Evolutionary conservation across 306 rosid species (phyloP).

Genomic region (Cucumis hystrix): DNA sequence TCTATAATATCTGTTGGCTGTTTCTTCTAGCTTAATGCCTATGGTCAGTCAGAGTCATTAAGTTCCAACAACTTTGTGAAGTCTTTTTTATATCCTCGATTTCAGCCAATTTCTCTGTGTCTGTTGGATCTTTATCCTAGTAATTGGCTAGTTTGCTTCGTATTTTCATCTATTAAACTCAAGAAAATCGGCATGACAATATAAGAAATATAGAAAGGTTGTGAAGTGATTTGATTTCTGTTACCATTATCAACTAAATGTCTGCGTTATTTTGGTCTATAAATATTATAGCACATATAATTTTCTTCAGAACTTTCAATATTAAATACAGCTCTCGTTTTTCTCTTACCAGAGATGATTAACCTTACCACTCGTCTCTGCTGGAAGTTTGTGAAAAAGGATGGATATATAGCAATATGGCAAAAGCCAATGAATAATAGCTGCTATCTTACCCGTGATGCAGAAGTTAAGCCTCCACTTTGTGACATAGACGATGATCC

Average conservation of each 20-base stretch:
- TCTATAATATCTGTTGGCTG: not conserved
- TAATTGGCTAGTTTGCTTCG: not conserved
- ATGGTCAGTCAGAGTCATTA: not conserved
- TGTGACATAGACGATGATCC: slow-evolving; percentile 77
- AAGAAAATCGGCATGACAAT: not conserved
- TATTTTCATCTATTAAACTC: not conserved
- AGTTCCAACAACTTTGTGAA: not conserved
- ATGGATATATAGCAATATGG: slow-evolving; percentile 85
- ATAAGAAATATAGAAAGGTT: not conserved
- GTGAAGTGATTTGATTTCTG: not conserved
- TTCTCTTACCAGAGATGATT: slow-evolving; percentile 63
- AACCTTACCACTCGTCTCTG: slow-evolving; percentile 79
- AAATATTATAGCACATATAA: not conserved
- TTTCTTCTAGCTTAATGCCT: not conserved
- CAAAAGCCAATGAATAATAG: slow-evolving; percentile 58
- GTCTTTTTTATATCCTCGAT: not conserved
- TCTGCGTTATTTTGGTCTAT: not conserved
- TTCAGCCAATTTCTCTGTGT: not conserved
- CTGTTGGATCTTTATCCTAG: not conserved
- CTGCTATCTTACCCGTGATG: slow-evolving; percentile 58
- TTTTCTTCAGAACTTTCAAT: not conserved
- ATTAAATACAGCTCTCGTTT: not conserved
- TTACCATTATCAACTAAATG: not conserved
- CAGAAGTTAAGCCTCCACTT: slow-evolving; percentile 67
- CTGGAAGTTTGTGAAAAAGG: slow-evolving; percentile 78